These are phyloP conservation scores for Jackrogersella minutella DNA, from an alignment of 495 filamentous ascomycete genomes.

Conservation along the genomic window DNA sequence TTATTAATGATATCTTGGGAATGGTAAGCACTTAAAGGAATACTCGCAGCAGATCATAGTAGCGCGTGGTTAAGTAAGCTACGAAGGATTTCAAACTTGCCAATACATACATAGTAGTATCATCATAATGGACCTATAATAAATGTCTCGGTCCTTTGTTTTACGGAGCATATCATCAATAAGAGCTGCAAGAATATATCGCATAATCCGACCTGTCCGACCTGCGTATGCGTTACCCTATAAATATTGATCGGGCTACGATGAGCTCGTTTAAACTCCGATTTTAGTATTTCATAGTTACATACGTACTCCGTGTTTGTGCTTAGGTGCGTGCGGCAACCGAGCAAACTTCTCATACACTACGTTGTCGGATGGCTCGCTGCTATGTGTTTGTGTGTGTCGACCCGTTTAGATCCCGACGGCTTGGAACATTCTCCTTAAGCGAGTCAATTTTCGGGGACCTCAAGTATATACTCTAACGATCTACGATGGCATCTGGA, in stretches of 20 bases:
- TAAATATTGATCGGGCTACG: not conserved
- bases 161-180: not conserved
- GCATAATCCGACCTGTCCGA: conserved; percentile 1
- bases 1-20: conserved; percentile 4
- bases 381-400: not conserved
- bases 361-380: not conserved
- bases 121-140: conserved; percentile 1
- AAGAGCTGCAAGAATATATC: not conserved
- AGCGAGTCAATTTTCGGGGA: conserved; percentile 30
- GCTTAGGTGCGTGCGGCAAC: not conserved
- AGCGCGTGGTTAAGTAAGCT: not conserved
- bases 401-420: conserved; percentile 32
- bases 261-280: not conserved
- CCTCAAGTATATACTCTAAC: conserved; percentile 12
- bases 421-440: conserved; percentile 37
- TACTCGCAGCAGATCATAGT: conserved; percentile 9
- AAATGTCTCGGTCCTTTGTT: not conserved
- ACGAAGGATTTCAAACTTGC: not conserved
- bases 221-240: not conserved
- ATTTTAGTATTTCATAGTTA: not conserved
- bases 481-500: conserved; percentile 35
- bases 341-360: not conserved
- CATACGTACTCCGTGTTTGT: not conserved
- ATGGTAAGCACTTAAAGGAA: conserved; percentile 3
- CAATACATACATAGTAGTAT: no score